phyloP scores from a whole-genome alignment of 1,284 basidiomycete genomes.

The Rugosomyces carneus region DNA sequence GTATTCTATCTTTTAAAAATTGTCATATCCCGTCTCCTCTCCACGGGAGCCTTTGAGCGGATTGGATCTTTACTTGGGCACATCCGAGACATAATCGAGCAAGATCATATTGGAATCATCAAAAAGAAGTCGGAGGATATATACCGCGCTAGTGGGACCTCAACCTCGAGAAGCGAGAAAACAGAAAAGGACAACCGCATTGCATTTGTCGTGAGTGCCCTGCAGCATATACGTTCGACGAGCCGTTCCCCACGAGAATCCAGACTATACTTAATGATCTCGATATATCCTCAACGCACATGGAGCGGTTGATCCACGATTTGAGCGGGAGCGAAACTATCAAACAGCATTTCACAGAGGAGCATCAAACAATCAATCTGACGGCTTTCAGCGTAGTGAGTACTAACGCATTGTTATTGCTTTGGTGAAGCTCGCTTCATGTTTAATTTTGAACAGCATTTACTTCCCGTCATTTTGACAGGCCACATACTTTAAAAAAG shows the following conservation, averaged over 20 bases:
- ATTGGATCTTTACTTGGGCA: constrained; percentile 56
- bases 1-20: constrained; percentile 91
- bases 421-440: no score
- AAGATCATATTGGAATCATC: constrained; percentile 74
- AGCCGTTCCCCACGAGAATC: constrained; percentile 1
- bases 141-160: constrained; percentile 51
- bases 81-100: constrained; percentile 71
- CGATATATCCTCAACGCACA: constrained; percentile 80
- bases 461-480: no score
- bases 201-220: constrained; percentile 71
- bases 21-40: constrained; percentile 69
- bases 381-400: no score
- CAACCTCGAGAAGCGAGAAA: constrained; percentile 53
- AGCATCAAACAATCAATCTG: constrained; percentile 39
- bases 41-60: constrained; percentile 60
- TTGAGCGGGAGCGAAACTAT: constrained; percentile 52
- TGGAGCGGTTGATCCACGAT: constrained; percentile 76
- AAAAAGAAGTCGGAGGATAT: constrained; percentile 82
- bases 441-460: no score
- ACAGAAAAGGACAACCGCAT: constrained; percentile 72
- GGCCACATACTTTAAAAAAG: no score
- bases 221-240: constrained; percentile 2
- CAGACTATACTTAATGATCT: constrained; percentile 87
- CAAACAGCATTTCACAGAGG: constrained; percentile 62
- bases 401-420: no score